Base-by-base conservation (phyloP, 106 monocot genomes). In the Iris macrosiphon region DNA sequence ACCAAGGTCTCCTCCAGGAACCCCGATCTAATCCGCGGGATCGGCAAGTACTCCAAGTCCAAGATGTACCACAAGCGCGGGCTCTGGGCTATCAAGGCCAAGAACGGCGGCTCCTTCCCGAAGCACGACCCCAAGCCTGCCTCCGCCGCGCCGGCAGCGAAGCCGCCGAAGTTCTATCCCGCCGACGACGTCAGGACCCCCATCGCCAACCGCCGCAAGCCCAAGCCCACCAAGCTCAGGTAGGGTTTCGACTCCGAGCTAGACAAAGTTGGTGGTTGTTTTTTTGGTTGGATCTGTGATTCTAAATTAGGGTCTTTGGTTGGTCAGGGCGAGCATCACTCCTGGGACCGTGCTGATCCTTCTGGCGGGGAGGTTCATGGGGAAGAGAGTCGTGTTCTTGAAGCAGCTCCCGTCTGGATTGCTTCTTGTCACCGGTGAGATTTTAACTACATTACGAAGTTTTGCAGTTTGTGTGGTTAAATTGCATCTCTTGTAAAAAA, bases 11-110 rank as follows among this genome's bases (percentile, higher is more conserved):
- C 43, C 11, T 55, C 61, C 27, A 45, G 75, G 10, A 75, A 80
- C 61, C 70, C 75, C 4, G 69, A 64, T 4, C 33, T 82, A 14
- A 28, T 69, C 15, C 57, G 49, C 0, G 72, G 75, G 12, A 81
- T 81, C 67, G 62, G 69, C 15, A 67, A 64, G 55, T 75, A 53
- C 63, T 81, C 81, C n/a, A 23, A 59, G 31, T 81, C 75, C 7
- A 67, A 62, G 56, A 67, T 71, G 62, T 82, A 76, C 64, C 76
- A 82, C 72, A 76, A 67, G 59, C 57, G 64, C 13, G 76, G 76
- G 4, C 61, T 82, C 25, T 82, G 76, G 83, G 78, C 88, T 25
- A 82, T 88, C 75, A 88, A 88, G 79, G 83, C 72, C 19, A 88
- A 88, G 58, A 51, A 88, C 45, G 79, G 72, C 39, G 69, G 79